phyloP scores from a whole-genome alignment of 2,329 filamentous ascomycete species.

The Microsporum canis region DNA sequence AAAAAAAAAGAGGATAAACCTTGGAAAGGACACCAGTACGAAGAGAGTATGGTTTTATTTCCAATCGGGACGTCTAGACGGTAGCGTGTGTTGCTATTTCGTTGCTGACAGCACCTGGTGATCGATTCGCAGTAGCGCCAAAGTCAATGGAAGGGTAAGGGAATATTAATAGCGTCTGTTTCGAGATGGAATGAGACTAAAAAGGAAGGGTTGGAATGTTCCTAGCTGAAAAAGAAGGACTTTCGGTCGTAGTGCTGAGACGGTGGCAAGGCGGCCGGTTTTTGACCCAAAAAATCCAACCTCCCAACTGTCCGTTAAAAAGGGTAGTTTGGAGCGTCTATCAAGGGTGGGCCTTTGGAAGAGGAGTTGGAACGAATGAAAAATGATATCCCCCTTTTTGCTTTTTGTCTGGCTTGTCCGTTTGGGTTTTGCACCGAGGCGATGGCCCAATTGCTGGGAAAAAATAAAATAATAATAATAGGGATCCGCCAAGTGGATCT shows the following conservation, averaged over 20 bases:
- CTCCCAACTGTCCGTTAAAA: conserved; percentile 1
- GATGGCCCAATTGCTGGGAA: conserved; percentile 1
- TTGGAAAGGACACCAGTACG: conserved; percentile 3
- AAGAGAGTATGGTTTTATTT: conserved; percentile 4
- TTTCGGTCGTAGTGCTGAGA: neutral
- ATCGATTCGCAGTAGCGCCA: conserved; percentile 6
- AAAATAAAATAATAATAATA: neutral
- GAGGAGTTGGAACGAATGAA: neutral
- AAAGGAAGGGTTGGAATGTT: neutral
- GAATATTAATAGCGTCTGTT: conserved; percentile 3
- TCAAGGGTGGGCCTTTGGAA: conserved; percentile 2
- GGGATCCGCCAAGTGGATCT: conserved; percentile 2
- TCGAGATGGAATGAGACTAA: conserved; percentile 2
- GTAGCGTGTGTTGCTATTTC: neutral
- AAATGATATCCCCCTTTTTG: neutral
- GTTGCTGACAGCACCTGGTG: conserved; percentile 3
- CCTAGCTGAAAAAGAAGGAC: conserved; percentile 1
- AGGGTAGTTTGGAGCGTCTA: conserved; percentile 1
- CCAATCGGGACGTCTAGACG: conserved; percentile 1
- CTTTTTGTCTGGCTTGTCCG: neutral
- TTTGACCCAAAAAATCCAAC: conserved; percentile 3
- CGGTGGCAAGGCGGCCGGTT: conserved; percentile 4
- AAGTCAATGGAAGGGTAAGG: neutral
- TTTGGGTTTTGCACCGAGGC: conserved; percentile 1
- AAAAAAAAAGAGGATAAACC: neutral